Percentiles rank a stretch among this genome's conserved stretches.
These are phyloP conservation scores for Neoboletus brunneissimus DNA, from an alignment of 768 basidiomycete genomes.

Conservation along the genomic window DNA sequence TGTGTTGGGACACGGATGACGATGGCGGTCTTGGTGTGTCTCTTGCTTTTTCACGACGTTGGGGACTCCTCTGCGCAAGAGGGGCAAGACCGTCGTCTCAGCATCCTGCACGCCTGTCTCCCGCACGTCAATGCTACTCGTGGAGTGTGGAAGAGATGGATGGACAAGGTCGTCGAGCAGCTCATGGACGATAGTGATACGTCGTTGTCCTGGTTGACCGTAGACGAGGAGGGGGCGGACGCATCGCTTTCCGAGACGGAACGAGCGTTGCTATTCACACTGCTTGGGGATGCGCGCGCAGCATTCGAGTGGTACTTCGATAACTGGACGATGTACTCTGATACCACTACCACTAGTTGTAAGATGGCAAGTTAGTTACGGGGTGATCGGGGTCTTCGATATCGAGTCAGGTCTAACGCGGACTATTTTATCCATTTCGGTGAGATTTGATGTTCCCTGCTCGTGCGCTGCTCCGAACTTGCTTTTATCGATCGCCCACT, in stretches of 20 bases:
- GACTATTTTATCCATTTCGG: conserved; percentile 9
- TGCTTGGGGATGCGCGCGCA: conserved; percentile 22
- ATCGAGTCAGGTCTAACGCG: conserved; percentile 18
- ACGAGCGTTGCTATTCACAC: conserved; percentile 9
- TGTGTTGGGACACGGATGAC: conserved; percentile 16
- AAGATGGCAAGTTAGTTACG: neutral
- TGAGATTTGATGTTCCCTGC: conserved; percentile 16
- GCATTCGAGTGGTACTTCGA: conserved; percentile 23
- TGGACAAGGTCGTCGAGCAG: conserved; percentile 20
- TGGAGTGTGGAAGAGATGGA: conserved; percentile 22
- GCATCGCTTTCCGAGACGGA: conserved; percentile 7
- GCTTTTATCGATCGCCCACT: conserved; percentile 36
- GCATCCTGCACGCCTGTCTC: conserved; percentile 17
- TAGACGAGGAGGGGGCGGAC: conserved; percentile 3
- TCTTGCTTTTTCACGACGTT: conserved; percentile 17
- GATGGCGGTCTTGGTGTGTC: conserved; percentile 20
- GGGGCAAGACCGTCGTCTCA: conserved; percentile 15
- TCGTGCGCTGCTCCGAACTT: conserved; percentile 18
- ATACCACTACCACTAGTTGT: neutral
- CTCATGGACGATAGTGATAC: conserved; percentile 6
- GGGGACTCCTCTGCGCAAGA: conserved; percentile 8
- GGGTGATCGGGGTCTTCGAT: conserved; percentile 24
- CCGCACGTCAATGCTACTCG: conserved; percentile 12
- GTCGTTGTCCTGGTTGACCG: conserved; percentile 6
- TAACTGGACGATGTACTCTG: conserved; percentile 10